A percentile compares a stretch with the other conserved stretches of the same genome.
Evolutionary conservation across 2,329 filamentous ascomycete species (phyloP).

Genomic region (Microdochium nivale): DNA sequence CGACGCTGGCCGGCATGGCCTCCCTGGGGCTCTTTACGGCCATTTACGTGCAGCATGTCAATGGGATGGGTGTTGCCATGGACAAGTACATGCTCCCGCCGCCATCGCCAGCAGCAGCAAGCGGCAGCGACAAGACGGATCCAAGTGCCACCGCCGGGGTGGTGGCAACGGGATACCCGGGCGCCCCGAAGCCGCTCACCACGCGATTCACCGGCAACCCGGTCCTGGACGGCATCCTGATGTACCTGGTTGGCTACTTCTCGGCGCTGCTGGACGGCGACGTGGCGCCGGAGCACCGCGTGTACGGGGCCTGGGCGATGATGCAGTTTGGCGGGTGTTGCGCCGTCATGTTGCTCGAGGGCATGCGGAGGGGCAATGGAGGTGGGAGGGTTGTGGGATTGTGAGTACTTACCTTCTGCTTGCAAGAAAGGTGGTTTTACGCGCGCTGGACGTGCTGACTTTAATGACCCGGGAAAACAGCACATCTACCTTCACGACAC

Average conservation of each 20-base stretch:
- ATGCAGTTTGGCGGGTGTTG: slow-evolving; percentile 17
- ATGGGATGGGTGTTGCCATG: not conserved
- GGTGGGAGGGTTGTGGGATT: slow-evolving; percentile 8
- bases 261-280: slow-evolving; percentile 15
- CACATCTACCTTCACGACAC: slow-evolving; percentile 10
- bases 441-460: too few relatives aligned
- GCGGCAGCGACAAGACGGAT: not conserved
- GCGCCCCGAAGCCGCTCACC: not conserved
- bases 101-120: too few relatives aligned
- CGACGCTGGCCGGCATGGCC: not conserved
- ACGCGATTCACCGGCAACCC: not conserved
- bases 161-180: not conserved
- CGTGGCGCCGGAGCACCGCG: slow-evolving; percentile 8
- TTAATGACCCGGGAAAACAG: slow-evolving; percentile 5
- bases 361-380: slow-evolving; percentile 15
- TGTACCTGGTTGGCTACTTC: slow-evolving; percentile 13
- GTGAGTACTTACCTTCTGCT: not conserved
- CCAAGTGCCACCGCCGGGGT: not conserved
- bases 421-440: not conserved
- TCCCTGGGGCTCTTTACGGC: not conserved
- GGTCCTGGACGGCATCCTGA: not conserved
- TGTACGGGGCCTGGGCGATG: slow-evolving; percentile 17
- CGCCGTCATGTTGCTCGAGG: slow-evolving; percentile 19
- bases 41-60: not conserved
- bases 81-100: not conserved